Evolutionary conservation across 2,329 filamentous ascomycete species (phyloP), one percentile per base, ranked within the genome.

Genomic region (Tolypocladium tundrense): DNA sequence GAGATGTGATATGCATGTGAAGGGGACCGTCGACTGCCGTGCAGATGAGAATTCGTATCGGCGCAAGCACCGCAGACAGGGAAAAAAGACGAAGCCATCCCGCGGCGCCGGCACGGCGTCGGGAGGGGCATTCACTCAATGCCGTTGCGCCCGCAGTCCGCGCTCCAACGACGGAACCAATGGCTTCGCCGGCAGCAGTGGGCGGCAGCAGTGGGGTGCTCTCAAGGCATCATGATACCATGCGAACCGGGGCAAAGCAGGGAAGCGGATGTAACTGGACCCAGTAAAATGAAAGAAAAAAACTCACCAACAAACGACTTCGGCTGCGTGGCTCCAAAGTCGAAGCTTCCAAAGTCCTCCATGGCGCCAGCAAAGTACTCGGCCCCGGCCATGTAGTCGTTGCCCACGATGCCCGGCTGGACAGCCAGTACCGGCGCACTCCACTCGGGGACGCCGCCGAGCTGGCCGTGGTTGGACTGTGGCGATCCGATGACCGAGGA

Each of bases 401-500:
- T 76, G 64, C 80, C 78, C 55, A 88, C 82, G 61, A 90, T 88
- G 66, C 78, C 75, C 37, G 86, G 86, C 63, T 80, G 83, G 57
- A 88, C 76, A 55, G 79, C 82, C 41, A 88, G 73, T 56, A 79
- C 79, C 55, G 69, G 66, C 24, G 76, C 71, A 62, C 78, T 71
- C 83, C 85, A 88, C 60, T 85, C 82, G 52, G 84, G 77, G 55
- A 83, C 78, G 65, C 77, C 75, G 60, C 81, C 81, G 62, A 80
- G 72, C 63, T 82, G 81, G 58, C 80, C 79, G 65, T 82, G 79
- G 61, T 81, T 79, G 1, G 85, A 86, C 65, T 84, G 82, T 33
- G 86, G 86, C 27, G 86, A 89, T 58, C 85, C 85, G 61, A 86
- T 81, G 57, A 82, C 83, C 10, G 86, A 88, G 1, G 86, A 88